A percentile compares a stretch with the other conserved stretches of the same genome.
These are phyloP conservation scores for Borovskyia barvae DNA, from an alignment of 208 protist species.

Conservation along the genomic window DNA sequence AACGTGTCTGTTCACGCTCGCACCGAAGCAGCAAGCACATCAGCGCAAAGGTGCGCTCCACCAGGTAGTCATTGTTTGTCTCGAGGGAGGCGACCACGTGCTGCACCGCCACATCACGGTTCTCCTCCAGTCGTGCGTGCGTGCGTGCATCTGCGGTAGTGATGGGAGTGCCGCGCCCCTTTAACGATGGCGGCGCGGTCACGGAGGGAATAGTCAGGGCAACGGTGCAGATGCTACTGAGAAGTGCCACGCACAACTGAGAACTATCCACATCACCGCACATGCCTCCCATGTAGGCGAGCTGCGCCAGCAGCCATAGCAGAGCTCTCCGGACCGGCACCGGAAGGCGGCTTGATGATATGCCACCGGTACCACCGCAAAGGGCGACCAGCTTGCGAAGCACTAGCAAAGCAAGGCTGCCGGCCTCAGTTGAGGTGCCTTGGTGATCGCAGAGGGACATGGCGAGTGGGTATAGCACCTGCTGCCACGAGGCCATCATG, in stretches of 20 bases:
- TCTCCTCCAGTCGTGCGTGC: background rate
- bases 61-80: conserved; percentile 22
- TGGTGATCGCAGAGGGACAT: conserved; percentile 50
- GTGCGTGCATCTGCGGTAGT: background rate
- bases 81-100: conserved; percentile 30
- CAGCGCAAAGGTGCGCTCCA: conserved; percentile 44
- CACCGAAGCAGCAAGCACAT: conserved; percentile 62
- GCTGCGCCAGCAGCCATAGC: conserved; percentile 62
- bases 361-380: conserved; percentile 21
- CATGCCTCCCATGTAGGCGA: conserved; percentile 76
- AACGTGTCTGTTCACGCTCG: conserved; percentile 63
- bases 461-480: conserved; percentile 61
- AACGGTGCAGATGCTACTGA: conserved; percentile 65
- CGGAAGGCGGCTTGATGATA: conserved; percentile 23
- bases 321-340: conserved; percentile 33
- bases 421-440: conserved; percentile 49
- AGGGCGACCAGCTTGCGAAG: conserved; percentile 71
- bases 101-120: conserved; percentile 28
- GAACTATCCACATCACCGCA: conserved; percentile 70
- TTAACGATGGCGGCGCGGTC: background rate
- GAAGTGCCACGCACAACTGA: conserved; percentile 72
- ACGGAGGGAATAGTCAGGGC: conserved; percentile 29
- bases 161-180: background rate
- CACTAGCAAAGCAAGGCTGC: conserved; percentile 68
- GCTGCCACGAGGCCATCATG: conserved; percentile 64